Conservation (phyloP, 192 early-diverging fungal species). For the Mortierella hygrophila region DNA sequence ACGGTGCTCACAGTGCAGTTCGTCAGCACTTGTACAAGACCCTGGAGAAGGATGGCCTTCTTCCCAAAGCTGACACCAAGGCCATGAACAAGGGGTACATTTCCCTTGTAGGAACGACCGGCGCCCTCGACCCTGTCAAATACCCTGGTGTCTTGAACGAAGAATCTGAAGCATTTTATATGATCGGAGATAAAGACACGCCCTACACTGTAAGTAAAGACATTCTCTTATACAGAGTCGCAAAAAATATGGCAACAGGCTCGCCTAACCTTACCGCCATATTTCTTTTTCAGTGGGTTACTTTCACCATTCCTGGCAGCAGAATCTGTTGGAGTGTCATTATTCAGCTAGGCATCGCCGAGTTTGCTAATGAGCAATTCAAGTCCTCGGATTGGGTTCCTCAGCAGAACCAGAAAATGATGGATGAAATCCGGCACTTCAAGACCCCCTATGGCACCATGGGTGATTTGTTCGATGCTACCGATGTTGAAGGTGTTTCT, state of each 20-base stretch:
- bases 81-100: background rate
- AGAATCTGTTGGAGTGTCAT: slow-evolving; percentile 13
- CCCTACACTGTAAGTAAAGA: background rate
- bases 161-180: background rate
- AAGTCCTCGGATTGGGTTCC: slow-evolving; percentile 12
- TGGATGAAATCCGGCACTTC: slow-evolving; percentile 8
- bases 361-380: background rate
- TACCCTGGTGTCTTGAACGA: slow-evolving; percentile 8
- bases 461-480: slow-evolving; percentile 4
- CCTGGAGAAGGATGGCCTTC: background rate
- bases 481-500: background rate
- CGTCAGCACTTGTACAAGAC: slow-evolving; percentile 9
- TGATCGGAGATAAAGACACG: background rate
- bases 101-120: slow-evolving; percentile 10
- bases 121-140: background rate
- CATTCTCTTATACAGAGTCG: too few species aligned
- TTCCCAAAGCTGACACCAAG: slow-evolving; percentile 12
- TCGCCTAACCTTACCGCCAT: background rate
- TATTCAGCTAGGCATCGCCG: background rate
- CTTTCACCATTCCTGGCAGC: slow-evolving; percentile 5
- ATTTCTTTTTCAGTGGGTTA: slow-evolving; percentile 2
- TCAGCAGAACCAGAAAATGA: background rate
- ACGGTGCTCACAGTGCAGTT: slow-evolving; percentile 14
- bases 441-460: slow-evolving; percentile 8
- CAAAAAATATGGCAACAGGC: too few species aligned